Evolutionary conservation across 176 grass and related monocot genomes (phyloP), one percentile per base, ranked within the genome.

Genomic region (Urochloa ruziziensis): DNA sequence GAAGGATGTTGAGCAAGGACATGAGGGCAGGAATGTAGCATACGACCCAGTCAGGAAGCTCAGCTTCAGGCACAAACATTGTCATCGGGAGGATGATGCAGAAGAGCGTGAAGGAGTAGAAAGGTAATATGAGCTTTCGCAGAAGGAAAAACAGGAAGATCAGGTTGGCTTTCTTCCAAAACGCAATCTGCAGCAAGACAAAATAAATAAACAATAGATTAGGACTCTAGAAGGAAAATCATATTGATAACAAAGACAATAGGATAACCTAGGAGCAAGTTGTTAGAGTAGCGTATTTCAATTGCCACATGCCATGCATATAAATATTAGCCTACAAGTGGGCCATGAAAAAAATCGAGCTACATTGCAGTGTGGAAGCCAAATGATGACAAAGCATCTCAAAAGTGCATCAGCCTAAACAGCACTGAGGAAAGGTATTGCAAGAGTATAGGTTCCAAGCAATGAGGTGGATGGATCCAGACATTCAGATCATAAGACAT

Each of bases 41-140:
- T 33, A 99, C 97, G 0, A 99, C 97, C 97, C 93, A 96, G 37
- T 89, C 89, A 16, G 97, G 97, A 12, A 99, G 97, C 78, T 96
- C 89, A 1, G 97, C 97, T 85, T 99, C 97, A 3, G 97, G 97
- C 67, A 99, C 97, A 77, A 99, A 99, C 97, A 99, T 99, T 7
- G 97, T 94, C 91, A 96, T 92, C 15, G 97, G 97, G 51, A 99
- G 97, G 86, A 99, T 99, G 85, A 99, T 88, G 86, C 97, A 99
- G 81, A 99, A 99, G 23, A 99, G 89, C 4, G 93, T 99, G 86
- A 99, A 99, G 30, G 97, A 99, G 80, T 99, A 99, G 85, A 99
- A 99, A 16, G 96, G 96, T 39, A 99, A 85, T 44, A 99, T 96
- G 27, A 99, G 83, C 79, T 99, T 99, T 3, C 96, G 93, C 4